Evolutionary conservation across 352 stramenopile genomes (phyloP), one percentile per base, ranked within the genome.

Genomic region (Globisporangium paroecandrum): DNA sequence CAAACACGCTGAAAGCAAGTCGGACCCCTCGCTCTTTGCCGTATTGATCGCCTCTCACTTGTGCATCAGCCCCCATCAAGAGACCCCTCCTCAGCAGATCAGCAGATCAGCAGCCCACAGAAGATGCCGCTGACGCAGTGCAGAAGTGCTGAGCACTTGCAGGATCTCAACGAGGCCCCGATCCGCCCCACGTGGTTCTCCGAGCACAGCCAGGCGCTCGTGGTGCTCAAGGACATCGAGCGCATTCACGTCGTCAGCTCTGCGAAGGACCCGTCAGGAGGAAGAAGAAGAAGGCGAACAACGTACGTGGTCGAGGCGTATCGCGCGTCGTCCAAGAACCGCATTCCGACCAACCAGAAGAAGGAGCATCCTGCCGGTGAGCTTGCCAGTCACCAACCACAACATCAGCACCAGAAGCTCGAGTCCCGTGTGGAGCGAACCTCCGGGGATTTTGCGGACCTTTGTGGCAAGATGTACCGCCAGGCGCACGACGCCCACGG

Each of bases 191-290:
- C 54, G 8, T 59, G 54, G 54, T 43, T 9, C 54, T 59, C 54
- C 3, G 54, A 32, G 27, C 54, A 59, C 27, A 59, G 54, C 15
- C 54, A 59, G n/a, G 27, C 54, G 27, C 54, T 59, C 27, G 54
- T 43, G 27, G 54, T 18, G 2, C 54, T 59, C 54, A 59, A 59
- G 54, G 54, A 59, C 27, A 34, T 59, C 27, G 25, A 59, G n/a
- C 27, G 15, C 27, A 13, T 59, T 18, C 25, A 57, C 3, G 24
- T 20, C 49, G 49, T 59, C 27, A 22, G 15, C 2, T 9, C 27
- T 1, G 27, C 27, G 18, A 10, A n/a, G 15, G 41, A 49, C 41
- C 12, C 41, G 18, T 49, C 41, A 49, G 41, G 41, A 49, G 18
- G 41, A 22, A n/a, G 15, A 41, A 34, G 27, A 24, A 18, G 27